A percentile compares a stretch with the other conserved stretches of the same genome.
Evolutionary conservation across 768 basidiomycete genomes (phyloP).

Genomic region (Naganishia kalamii): DNA sequence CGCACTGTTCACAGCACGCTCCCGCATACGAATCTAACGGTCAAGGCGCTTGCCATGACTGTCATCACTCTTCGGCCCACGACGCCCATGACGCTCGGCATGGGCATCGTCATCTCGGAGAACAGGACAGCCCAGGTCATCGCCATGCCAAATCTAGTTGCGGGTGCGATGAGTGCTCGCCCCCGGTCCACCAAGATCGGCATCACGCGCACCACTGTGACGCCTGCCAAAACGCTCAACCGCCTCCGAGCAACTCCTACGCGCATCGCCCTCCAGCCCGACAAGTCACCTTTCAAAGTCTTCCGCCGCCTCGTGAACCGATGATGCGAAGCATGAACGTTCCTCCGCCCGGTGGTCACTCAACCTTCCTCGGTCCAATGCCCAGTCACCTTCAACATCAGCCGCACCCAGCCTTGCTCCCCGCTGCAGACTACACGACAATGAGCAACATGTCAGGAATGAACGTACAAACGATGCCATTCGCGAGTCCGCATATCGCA

Average conservation of each 20-base stretch:
- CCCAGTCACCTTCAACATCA: slow-evolving; percentile 6
- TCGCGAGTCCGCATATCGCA: slow-evolving; percentile 19
- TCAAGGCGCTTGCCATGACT: not conserved
- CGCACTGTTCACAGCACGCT: no score
- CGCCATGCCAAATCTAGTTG: no score
- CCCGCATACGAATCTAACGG: no score
- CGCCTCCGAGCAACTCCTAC: not conserved
- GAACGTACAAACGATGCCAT: slow-evolving; percentile 21
- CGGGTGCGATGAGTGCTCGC: not conserved
- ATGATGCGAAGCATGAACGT: not conserved
- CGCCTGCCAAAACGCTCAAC: not conserved
- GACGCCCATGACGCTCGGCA: not conserved
- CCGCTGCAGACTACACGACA: slow-evolving; percentile 20
- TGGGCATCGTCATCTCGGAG: no score
- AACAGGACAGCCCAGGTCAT: no score
- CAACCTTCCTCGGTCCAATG: not conserved
- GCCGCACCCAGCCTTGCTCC: slow-evolving; percentile 1
- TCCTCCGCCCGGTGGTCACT: not conserved
- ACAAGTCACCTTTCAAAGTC: slow-evolving; percentile 8
- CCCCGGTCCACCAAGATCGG: not conserved
- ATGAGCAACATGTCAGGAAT: slow-evolving; percentile 19
- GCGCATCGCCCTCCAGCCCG: not conserved
- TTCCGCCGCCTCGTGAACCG: not conserved
- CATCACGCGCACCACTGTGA: not conserved
- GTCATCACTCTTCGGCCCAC: not conserved